Percentiles rank a stretch among this genome's conserved stretches.
Conservation (phyloP, 768 basidiomycete genomes). For the Lactarius sanguifluus region DNA sequence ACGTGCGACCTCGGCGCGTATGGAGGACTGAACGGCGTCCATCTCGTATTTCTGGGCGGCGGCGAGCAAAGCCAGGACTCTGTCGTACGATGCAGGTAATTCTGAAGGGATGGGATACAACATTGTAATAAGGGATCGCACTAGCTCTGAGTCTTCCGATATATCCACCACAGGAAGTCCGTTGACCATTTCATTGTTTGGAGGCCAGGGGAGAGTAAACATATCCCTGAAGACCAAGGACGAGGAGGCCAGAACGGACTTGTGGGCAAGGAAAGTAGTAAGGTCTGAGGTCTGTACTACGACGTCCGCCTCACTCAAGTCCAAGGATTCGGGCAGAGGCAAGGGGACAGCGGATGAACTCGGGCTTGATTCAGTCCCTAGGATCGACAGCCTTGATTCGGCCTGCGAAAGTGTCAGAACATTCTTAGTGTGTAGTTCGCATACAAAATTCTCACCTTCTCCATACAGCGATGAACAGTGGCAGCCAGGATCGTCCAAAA, state of each 20-base stretch:
- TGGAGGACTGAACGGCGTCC: slow-evolving; percentile 10
- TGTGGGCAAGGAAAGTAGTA: slow-evolving; percentile 35
- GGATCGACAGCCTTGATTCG: background rate
- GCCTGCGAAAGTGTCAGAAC: slow-evolving; percentile 3
- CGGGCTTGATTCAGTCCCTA: too few relatives aligned
- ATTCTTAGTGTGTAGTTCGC: background rate
- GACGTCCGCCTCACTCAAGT: slow-evolving; percentile 7
- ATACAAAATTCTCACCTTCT: background rate
- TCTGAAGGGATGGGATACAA: slow-evolving; percentile 14
- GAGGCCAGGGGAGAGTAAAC: slow-evolving; percentile 32
- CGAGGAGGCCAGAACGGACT: slow-evolving; percentile 34
- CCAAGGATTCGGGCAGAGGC: background rate
- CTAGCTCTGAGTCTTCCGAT: slow-evolving; percentile 14
- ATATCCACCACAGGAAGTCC: slow-evolving; percentile 25
- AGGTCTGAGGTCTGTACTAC: slow-evolving; percentile 20
- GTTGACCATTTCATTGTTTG: background rate
- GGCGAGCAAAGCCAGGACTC: slow-evolving; percentile 19
- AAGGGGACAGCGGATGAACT: too few relatives aligned
- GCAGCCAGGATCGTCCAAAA: slow-evolving; percentile 10
- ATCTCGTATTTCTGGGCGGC: slow-evolving; percentile 34
- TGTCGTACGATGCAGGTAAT: slow-evolving; percentile 4
- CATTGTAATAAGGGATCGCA: slow-evolving; percentile 21
- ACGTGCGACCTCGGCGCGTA: background rate
- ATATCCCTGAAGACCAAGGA: slow-evolving; percentile 37
- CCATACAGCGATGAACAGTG: background rate